Evolutionary conservation across 176 grass and related monocot genomes (phyloP).

Genomic region (Eleusine coracana): DNA sequence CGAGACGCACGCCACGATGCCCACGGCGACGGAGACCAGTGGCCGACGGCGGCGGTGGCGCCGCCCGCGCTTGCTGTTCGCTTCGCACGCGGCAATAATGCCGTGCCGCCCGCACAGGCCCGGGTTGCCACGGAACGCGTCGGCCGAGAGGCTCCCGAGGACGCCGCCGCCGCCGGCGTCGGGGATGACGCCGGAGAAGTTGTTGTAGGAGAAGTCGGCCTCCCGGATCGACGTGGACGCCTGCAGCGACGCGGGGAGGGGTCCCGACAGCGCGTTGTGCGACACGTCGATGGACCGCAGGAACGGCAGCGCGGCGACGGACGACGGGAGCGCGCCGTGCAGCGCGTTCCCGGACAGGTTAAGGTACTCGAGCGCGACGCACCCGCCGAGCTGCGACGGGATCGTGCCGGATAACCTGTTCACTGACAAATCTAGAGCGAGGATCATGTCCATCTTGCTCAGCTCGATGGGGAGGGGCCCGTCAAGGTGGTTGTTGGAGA

Average conservation of each 20-base stretch:
- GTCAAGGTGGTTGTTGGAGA: slow-evolving; percentile 71
- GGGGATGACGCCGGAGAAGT: slow-evolving; percentile 65
- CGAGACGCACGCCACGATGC: slow-evolving; percentile 29
- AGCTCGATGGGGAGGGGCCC: slow-evolving; percentile 68
- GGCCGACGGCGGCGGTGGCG: background rate
- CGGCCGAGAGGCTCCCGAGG: slow-evolving; percentile 47
- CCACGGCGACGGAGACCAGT: background rate
- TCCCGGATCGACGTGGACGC: slow-evolving; percentile 57
- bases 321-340: slow-evolving; percentile 53
- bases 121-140: slow-evolving; percentile 58
- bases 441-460: slow-evolving; percentile 81
- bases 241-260: slow-evolving; percentile 45
- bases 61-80: background rate
- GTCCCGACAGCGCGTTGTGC: slow-evolving; percentile 48
- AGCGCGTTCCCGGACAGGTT: slow-evolving; percentile 75
- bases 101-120: slow-evolving; percentile 58
- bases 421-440: slow-evolving; percentile 67
- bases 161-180: slow-evolving; percentile 37
- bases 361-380: slow-evolving; percentile 78
- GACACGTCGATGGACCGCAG: slow-evolving; percentile 69
- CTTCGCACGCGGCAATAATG: slow-evolving; percentile 40
- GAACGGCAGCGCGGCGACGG: slow-evolving; percentile 64
- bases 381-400: slow-evolving; percentile 71
- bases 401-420: slow-evolving; percentile 61
- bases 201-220: slow-evolving; percentile 69